These are phyloP conservation scores for Ilex aquifolium DNA, from an alignment of 257 asterid species.

Conservation along the genomic window DNA sequence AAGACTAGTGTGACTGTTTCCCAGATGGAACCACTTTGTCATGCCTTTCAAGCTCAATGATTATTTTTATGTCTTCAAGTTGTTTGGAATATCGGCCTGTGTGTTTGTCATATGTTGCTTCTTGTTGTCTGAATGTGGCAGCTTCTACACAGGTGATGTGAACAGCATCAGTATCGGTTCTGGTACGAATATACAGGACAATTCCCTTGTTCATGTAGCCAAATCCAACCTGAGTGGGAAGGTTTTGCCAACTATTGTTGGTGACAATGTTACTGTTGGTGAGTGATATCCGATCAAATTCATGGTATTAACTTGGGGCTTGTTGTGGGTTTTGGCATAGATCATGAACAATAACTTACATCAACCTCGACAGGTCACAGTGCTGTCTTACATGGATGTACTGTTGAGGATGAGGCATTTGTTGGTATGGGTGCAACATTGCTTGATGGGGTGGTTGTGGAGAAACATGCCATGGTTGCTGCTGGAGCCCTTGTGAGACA, in stretches of 20 bases:
- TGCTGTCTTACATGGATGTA: conserved; percentile 89
- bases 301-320: conserved; percentile 2
- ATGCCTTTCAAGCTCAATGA: too few species aligned
- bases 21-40: too few species aligned
- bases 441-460: conserved; percentile 92
- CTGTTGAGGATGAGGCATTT: conserved; percentile 90
- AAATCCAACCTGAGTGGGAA: conserved; percentile 84
- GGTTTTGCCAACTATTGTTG: conserved; percentile 76
- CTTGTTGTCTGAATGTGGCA: conserved; percentile 1
- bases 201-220: conserved; percentile 91
- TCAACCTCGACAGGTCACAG: conserved; percentile 65
- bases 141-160: conserved; percentile 62
- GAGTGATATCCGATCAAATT: conserved; percentile 24
- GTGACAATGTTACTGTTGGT: conserved; percentile 93
- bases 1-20: too few species aligned
- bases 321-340: neutral
- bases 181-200: conserved; percentile 94
- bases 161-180: conserved; percentile 77
- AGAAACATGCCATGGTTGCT: conserved; percentile 96
- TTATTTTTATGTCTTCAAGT: too few species aligned
- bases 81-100: neutral
- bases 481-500: conserved; percentile 99
- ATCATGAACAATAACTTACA: conserved; percentile 10
- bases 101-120: neutral
- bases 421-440: conserved; percentile 93